Conservation (phyloP, 352 stramenopile genomes). For the Phytophthora crassamura region DNA sequence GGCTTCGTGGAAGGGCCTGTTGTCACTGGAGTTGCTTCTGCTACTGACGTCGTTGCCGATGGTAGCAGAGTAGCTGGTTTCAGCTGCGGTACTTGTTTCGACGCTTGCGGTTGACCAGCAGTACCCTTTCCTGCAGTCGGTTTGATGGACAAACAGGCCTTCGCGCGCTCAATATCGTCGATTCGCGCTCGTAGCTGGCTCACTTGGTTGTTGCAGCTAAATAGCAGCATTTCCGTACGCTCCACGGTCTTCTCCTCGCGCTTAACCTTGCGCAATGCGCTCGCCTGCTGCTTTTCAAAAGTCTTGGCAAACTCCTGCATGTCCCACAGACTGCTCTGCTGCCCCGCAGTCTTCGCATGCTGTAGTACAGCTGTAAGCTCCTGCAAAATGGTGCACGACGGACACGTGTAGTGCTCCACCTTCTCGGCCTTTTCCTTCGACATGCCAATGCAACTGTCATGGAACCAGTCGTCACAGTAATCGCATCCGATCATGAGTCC, state of each 20-base stretch:
- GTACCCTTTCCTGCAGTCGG: slow-evolving; percentile 25
- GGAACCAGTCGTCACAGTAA: slow-evolving; percentile 91
- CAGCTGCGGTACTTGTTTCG: slow-evolving; percentile 10
- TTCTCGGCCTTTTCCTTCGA: slow-evolving; percentile 95
- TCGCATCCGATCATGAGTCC: slow-evolving; percentile 92
- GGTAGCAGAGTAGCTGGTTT: slow-evolving; percentile 14
- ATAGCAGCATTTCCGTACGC: slow-evolving; percentile 74
- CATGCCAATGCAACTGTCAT: slow-evolving; percentile 91
- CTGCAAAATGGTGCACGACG: slow-evolving; percentile 93
- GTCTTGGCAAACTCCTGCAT: slow-evolving; percentile 84
- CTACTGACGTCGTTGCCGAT: slow-evolving; percentile 2
- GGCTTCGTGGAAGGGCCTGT: slow-evolving; percentile 3
- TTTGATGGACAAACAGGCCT: slow-evolving; percentile 54
- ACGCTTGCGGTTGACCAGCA: slow-evolving; percentile 17
- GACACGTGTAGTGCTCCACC: slow-evolving; percentile 95
- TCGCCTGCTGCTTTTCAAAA: slow-evolving; percentile 84
- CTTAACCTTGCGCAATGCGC: slow-evolving; percentile 79
- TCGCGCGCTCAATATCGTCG: slow-evolving; percentile 78
- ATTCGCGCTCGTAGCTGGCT: slow-evolving; percentile 73
- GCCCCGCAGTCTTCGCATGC: slow-evolving; percentile 44
- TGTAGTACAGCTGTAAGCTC: slow-evolving; percentile 78
- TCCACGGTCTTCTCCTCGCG: slow-evolving; percentile 88
- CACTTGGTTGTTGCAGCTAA: slow-evolving; percentile 85
- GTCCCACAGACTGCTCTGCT: slow-evolving; percentile 83
- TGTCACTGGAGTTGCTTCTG: slow-evolving; percentile 13